phyloP scores from a whole-genome alignment of 805 yeast species.

The Teunomyces lycoperdinae region DNA sequence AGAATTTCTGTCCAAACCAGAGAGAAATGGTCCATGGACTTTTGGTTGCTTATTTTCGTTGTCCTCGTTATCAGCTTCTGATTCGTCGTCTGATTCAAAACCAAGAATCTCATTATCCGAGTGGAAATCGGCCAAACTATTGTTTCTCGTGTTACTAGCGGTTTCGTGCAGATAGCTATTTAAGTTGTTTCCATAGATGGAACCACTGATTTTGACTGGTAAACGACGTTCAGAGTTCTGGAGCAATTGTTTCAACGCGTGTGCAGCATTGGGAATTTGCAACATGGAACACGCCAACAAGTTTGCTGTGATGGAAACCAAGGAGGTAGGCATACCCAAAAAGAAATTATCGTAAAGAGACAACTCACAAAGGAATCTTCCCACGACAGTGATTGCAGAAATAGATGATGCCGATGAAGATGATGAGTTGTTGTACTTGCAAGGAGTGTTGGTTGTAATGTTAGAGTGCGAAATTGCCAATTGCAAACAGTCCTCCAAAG shows the following conservation, averaged over 20 bases:
- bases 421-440: conserved; percentile 18
- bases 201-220: conserved; percentile 3
- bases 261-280: conserved; percentile 44
- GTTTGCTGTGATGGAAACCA: conserved; percentile 49
- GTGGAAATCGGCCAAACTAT: conserved; percentile 4
- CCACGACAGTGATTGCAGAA: conserved; percentile 54
- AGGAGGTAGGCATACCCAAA: conserved; percentile 43
- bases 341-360: conserved; percentile 50
- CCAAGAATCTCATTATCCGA: conserved; percentile 1
- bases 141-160: background rate
- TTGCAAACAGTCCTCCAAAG: conserved; percentile 51
- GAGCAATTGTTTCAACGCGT: conserved; percentile 25
- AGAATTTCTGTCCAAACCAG: conserved; percentile 45
- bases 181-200: background rate
- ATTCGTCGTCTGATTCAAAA: conserved; percentile 10
- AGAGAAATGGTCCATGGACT: conserved; percentile 46
- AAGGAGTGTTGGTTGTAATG: conserved; percentile 22
- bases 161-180: background rate
- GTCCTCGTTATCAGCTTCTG: conserved; percentile 20
- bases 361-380: conserved; percentile 53
- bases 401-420: conserved; percentile 28
- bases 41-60: conserved; percentile 41
- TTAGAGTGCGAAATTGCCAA: conserved; percentile 36
- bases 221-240: conserved; percentile 5
- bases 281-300: conserved; percentile 54